A percentile compares a stretch with the other conserved stretches of the same genome.
These are phyloP conservation scores for Terana coerulea DNA, from an alignment of 768 basidiomycete species.

Conservation along the genomic window DNA sequence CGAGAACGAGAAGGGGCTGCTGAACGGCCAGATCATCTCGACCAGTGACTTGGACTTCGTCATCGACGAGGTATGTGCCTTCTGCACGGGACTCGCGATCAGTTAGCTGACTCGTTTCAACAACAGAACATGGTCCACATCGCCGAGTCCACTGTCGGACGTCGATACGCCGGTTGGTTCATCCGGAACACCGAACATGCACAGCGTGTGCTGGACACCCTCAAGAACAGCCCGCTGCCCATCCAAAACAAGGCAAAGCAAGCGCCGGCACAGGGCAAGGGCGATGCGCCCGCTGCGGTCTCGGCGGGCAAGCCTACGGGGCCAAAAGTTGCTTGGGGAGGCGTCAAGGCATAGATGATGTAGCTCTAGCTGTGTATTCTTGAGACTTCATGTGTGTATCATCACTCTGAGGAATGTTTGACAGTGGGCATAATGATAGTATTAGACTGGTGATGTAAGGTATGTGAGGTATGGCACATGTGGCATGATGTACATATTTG, in stretches of 20 bases:
- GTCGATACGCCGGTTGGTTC: slow-evolving; percentile 96
- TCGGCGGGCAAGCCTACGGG: slow-evolving; percentile 33
- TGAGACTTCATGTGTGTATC: not conserved
- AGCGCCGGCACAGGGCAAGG: slow-evolving; percentile 7
- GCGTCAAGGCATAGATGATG: slow-evolving; percentile 24
- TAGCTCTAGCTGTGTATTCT: not conserved
- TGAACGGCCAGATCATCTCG: slow-evolving; percentile 83
- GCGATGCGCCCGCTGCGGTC: slow-evolving; percentile 17
- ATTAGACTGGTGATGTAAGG: no score
- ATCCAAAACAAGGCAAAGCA: slow-evolving; percentile 18
- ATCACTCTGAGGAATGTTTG: not conserved
- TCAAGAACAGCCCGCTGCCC: slow-evolving; percentile 57
- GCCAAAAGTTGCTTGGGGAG: slow-evolving; percentile 61
- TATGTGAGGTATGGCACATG: no score
- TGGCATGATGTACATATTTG: no score
- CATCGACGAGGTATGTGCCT: slow-evolving; percentile 75
- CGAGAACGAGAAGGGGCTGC: slow-evolving; percentile 47
- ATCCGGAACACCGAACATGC: slow-evolving; percentile 94
- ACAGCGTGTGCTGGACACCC: slow-evolving; percentile 79
- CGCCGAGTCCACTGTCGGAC: slow-evolving; percentile 88
- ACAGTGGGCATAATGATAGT: not conserved
- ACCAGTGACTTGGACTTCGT: slow-evolving; percentile 96
- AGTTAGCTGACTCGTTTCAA: not conserved
- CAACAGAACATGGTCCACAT: slow-evolving; percentile 93
- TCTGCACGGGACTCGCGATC: not conserved